Conservation (phyloP, 441 rosid species). For the Corymbia citriodora region DNA sequence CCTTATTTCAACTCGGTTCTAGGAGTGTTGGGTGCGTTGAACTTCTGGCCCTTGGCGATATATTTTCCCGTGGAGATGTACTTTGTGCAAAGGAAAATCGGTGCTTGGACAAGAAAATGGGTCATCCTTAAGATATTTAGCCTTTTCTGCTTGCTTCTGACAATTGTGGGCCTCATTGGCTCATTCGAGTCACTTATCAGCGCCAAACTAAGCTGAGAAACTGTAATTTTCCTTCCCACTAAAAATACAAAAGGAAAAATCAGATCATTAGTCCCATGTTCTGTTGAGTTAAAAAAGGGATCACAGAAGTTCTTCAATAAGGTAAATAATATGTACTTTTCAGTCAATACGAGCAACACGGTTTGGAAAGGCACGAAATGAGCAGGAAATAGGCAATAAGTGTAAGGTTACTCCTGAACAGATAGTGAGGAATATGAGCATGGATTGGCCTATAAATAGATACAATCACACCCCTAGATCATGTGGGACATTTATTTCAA, state of each 20-base stretch:
- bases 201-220: constrained; percentile 23
- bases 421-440: neutral
- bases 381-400: neutral
- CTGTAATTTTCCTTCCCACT: neutral
- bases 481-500: neutral
- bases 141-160: constrained; percentile 41
- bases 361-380: neutral
- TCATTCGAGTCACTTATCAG: constrained; percentile 43
- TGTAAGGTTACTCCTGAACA: neutral
- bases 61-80: constrained; percentile 87
- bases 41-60: constrained; percentile 75
- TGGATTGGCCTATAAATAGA: neutral
- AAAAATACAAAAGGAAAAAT: neutral
- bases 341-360: neutral
- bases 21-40: constrained; percentile 67
- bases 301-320: neutral
- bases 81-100: constrained; percentile 54
- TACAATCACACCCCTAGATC: neutral
- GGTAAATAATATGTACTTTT: neutral
- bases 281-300: neutral
- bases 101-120: constrained; percentile 64
- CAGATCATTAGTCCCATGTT: neutral
- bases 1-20: constrained; percentile 81
- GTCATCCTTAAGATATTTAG: constrained; percentile 55
- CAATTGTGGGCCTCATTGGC: constrained; percentile 45